These are phyloP conservation scores for Rhizoctonia solani DNA, from an alignment of 1,284 basidiomycete species.

Conservation along the genomic window DNA sequence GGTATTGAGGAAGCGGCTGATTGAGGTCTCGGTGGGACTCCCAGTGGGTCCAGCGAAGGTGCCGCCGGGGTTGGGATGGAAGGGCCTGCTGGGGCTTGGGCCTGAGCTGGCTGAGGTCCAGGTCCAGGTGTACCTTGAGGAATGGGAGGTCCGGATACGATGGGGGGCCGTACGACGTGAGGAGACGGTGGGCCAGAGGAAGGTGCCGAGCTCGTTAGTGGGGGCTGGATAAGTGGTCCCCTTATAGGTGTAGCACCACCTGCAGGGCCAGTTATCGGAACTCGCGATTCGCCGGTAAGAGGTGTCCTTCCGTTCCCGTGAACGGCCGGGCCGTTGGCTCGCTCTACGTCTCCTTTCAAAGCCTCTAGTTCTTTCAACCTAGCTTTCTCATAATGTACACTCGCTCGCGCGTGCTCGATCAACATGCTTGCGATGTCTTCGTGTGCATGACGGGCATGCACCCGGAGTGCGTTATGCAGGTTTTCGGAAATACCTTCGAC, in stretches of 20 bases:
- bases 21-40: constrained; percentile 6
- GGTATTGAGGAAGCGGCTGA: constrained; percentile 45
- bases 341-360: constrained; percentile 73
- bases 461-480: constrained; percentile 78
- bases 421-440: constrained; percentile 86
- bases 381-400: constrained; percentile 88
- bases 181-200: constrained; percentile 17
- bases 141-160: constrained; percentile 47
- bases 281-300: no score
- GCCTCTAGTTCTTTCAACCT: constrained; percentile 84
- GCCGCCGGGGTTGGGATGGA: constrained; percentile 44
- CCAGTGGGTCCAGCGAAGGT: constrained; percentile 10
- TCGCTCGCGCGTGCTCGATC: constrained; percentile 87
- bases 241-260: constrained; percentile 65
- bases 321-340: constrained; percentile 53
- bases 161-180: constrained; percentile 47
- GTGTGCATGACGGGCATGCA: constrained; percentile 81
- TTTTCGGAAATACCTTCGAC: constrained; percentile 91
- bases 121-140: not conserved
- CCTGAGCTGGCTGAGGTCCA: not conserved
- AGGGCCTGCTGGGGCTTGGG: constrained; percentile 38
- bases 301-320: no score
- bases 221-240: constrained; percentile 56
- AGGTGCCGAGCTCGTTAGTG: constrained; percentile 22
- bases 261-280: constrained; percentile 50